A percentile compares a stretch with the other conserved stretches of the same genome.
Conservation (phyloP, 768 basidiomycete species). For the Suillus ampliporus region DNA sequence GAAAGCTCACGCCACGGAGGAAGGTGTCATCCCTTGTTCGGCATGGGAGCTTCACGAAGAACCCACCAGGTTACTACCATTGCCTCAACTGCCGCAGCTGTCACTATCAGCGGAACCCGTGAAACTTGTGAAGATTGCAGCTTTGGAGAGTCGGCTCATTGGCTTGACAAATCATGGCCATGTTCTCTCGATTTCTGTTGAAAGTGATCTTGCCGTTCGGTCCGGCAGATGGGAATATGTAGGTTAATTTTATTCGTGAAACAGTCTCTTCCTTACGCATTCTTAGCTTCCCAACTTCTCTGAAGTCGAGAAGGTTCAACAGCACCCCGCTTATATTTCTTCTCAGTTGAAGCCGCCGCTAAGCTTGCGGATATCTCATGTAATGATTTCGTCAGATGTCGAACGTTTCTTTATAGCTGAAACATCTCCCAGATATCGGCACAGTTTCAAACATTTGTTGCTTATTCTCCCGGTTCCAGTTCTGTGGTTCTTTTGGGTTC, state of each 20-base stretch:
- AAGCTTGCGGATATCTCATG: conserved; percentile 76
- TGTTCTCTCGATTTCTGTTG: conserved; percentile 67
- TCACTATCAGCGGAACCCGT: conserved; percentile 35
- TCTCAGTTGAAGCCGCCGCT: conserved; percentile 44
- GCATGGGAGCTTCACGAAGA: conserved; percentile 60
- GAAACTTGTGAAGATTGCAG: conserved; percentile 81
- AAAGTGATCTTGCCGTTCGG: conserved; percentile 43
- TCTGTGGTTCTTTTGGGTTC: conserved; percentile 81
- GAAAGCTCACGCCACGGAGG: conserved; percentile 37
- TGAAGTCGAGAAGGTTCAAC: conserved; percentile 56
- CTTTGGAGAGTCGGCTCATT: conserved; percentile 71
- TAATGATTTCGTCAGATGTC: conserved; percentile 41
- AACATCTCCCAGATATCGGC: conserved; percentile 71
- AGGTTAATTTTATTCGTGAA: conserved; percentile 30
- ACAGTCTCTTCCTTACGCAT: conserved; percentile 3
- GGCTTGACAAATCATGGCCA: conserved; percentile 84
- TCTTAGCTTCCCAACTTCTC: conserved; percentile 76
- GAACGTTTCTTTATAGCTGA: conserved; percentile 11
- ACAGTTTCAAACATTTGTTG: conserved; percentile 81
- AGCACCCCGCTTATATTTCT: conserved; percentile 50
- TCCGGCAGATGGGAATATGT: conserved; percentile 75
- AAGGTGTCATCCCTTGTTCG: conserved; percentile 61
- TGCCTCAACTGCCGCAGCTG: conserved; percentile 66
- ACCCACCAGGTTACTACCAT: conserved; percentile 61
- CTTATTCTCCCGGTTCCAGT: conserved; percentile 71